phyloP scores from a whole-genome alignment of 164 flowering plant genomes.

The Vitis amurensis region DNA sequence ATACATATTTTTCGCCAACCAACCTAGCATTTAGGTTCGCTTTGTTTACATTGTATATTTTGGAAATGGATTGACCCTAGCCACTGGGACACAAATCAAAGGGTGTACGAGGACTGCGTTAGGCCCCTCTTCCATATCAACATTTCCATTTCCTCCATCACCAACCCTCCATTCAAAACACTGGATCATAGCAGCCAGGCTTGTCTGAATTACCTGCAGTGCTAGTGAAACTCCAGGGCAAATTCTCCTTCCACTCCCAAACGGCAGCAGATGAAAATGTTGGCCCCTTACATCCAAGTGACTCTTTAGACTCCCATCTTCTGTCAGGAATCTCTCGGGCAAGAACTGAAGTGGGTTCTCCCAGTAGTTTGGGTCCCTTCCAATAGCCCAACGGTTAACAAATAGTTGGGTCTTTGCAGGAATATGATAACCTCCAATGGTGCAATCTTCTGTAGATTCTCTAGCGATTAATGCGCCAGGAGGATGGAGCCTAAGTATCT shows the following conservation, averaged over 20 bases:
- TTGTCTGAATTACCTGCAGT: constrained; percentile 30
- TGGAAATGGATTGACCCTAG: no score
- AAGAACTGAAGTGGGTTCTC: constrained; percentile 9
- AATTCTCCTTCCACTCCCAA: constrained; percentile 50
- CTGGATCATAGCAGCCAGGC: constrained; percentile 45
- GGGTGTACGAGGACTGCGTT: neutral
- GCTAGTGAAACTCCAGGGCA: constrained; percentile 50
- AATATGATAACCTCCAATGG: neutral
- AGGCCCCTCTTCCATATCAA: neutral
- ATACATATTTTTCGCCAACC: no score
- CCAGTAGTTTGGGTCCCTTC: constrained; percentile 10
- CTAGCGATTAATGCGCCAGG: neutral
- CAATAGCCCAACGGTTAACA: constrained; percentile 1
- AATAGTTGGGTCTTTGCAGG: neutral
- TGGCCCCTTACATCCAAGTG: constrained; percentile 28
- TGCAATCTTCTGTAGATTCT: neutral
- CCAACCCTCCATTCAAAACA: constrained; percentile 52
- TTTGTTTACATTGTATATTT: no score
- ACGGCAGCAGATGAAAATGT: constrained; percentile 25
- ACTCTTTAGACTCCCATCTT: constrained; percentile 8
- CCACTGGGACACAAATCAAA: neutral
- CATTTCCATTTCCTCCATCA: neutral
- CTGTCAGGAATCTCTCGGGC: constrained; percentile 56
- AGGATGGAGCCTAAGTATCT: constrained; percentile 7
- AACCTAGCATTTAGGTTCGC: no score